These are phyloP conservation scores for Cystobasidiopsis lactophilus DNA, from an alignment of 768 basidiomycete genomes.

Conservation along the genomic window DNA sequence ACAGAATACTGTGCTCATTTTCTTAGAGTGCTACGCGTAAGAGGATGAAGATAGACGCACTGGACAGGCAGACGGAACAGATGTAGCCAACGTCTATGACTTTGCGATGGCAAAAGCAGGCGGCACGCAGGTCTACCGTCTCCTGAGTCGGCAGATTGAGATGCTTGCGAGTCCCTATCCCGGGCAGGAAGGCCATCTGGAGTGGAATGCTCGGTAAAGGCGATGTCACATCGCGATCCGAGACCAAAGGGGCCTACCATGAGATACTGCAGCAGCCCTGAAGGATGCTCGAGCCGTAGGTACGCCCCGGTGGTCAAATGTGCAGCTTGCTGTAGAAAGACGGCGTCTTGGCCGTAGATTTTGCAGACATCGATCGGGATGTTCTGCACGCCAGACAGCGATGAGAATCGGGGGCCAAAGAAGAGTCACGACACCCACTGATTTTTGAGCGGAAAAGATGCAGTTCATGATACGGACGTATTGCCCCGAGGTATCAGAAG, in stretches of 20 bases:
- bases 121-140: constrained; percentile 85
- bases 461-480: constrained; percentile 99
- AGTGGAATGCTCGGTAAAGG: not conserved
- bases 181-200: constrained; percentile 73
- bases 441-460: constrained; percentile 95
- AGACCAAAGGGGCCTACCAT: constrained; percentile 33
- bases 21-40: not conserved
- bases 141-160: constrained; percentile 80
- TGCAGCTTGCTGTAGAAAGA: constrained; percentile 91
- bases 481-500: constrained; percentile 64
- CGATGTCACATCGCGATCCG: not conserved
- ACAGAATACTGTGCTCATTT: constrained; percentile 14
- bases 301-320: constrained; percentile 90
- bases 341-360: constrained; percentile 56
- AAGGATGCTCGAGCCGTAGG: constrained; percentile 54
- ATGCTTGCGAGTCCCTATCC: constrained; percentile 46
- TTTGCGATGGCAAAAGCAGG: constrained; percentile 95
- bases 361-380: constrained; percentile 93
- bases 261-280: constrained; percentile 77
- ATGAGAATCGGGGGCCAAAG: not conserved
- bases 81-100: constrained; percentile 94
- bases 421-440: constrained; percentile 32
- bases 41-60: constrained; percentile 30
- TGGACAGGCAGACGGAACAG: constrained; percentile 93
- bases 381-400: constrained; percentile 37